Percentiles rank a stretch among this genome's conserved stretches.
phyloP scores from a whole-genome alignment of 495 filamentous ascomycete genomes.

The Lentithecium fluviatile region DNA sequence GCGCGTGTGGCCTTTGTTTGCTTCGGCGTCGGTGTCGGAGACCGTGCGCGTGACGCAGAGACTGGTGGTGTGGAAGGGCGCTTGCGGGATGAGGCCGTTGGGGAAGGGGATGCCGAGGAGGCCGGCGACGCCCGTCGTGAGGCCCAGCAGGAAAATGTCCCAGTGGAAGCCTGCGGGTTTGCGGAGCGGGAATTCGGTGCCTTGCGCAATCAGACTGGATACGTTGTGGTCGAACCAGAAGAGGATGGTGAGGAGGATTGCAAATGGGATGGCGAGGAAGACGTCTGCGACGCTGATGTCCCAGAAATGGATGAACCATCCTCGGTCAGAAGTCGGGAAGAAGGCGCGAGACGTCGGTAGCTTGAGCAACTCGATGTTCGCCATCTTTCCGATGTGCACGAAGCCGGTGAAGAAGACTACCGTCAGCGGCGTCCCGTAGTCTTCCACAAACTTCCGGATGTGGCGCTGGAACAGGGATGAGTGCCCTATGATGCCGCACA shows the following conservation, averaged over 20 bases:
- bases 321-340: slow-evolving; percentile 72
- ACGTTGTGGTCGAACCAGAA: slow-evolving; percentile 87
- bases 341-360: slow-evolving; percentile 59
- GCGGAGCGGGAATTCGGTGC: slow-evolving; percentile 82
- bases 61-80: slow-evolving; percentile 86
- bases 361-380: slow-evolving; percentile 49
- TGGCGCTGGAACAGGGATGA: slow-evolving; percentile 39
- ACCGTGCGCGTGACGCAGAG: slow-evolving; percentile 47
- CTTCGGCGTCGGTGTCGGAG: slow-evolving; percentile 49
- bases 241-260: slow-evolving; percentile 76
- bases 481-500: slow-evolving; percentile 41
- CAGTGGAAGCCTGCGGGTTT: slow-evolving; percentile 97
- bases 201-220: slow-evolving; percentile 79
- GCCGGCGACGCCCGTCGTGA: slow-evolving; percentile 81
- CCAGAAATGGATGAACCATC: slow-evolving; percentile 90
- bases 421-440: slow-evolving; percentile 59
- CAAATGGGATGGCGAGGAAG: slow-evolving; percentile 88
- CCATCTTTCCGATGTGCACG: slow-evolving; percentile 79
- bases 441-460: slow-evolving; percentile 44
- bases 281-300: slow-evolving; percentile 70
- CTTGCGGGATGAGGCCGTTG: slow-evolving; percentile 79
- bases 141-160: slow-evolving; percentile 88
- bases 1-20: slow-evolving; percentile 60
- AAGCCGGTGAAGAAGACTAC: slow-evolving; percentile 88
- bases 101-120: slow-evolving; percentile 86